A percentile compares a stretch with the other conserved stretches of the same genome.
Conservation (phyloP, 257 asterid genomes). For the Solanum megistacrolobum region DNA sequence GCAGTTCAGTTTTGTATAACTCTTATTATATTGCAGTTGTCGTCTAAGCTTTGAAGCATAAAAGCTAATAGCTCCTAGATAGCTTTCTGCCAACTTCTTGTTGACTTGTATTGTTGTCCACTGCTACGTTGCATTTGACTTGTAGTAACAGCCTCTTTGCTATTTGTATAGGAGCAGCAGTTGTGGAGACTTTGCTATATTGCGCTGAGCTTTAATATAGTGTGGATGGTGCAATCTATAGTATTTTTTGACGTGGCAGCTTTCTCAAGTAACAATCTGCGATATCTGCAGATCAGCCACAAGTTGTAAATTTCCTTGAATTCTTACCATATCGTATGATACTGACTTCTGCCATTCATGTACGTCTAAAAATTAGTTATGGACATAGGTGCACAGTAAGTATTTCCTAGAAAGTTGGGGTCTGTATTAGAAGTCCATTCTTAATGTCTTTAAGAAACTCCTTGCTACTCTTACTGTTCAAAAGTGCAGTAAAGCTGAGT, state of each 20-base stretch:
- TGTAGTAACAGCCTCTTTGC: neutral
- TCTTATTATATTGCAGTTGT: neutral
- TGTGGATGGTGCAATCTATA: neutral
- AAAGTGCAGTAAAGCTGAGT: neutral
- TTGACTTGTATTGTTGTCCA: neutral
- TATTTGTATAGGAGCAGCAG: neutral
- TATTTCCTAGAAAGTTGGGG: neutral
- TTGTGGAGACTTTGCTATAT: neutral
- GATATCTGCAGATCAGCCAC: neutral
- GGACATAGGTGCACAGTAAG: neutral
- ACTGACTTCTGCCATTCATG: neutral
- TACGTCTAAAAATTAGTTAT: neutral
- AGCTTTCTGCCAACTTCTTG: neutral
- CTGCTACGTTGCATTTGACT: neutral
- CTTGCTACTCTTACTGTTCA: neutral
- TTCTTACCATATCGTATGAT: neutral
- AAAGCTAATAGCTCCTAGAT: neutral
- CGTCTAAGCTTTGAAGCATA: neutral
- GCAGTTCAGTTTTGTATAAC: neutral
- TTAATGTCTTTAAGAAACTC: neutral
- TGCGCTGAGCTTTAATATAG: neutral
- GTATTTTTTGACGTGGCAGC: neutral
- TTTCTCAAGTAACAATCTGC: neutral
- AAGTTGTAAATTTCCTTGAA: neutral
- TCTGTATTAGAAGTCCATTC: constrained; percentile 3